Evolutionary conservation across 2,329 filamentous ascomycete genomes (phyloP), one percentile per base, ranked within the genome.

Genomic region (Xylariaceae sp.): DNA sequence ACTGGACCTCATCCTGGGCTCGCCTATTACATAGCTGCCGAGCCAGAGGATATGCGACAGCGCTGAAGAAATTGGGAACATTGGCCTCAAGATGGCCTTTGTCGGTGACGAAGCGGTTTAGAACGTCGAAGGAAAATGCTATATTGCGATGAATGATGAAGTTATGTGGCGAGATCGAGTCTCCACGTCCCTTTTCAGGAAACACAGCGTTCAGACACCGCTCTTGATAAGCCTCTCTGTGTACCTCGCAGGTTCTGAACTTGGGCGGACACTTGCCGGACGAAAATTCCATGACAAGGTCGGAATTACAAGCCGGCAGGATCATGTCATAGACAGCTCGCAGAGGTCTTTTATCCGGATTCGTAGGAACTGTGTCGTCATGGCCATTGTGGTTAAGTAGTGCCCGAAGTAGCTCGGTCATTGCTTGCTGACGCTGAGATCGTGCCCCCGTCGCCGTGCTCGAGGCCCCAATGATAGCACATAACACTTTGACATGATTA

Each of bases 401-500:
- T 6, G 38, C 16, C 8, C 32, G 9, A 29, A 43, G 40, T 19
- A 50, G 36, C 12, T 37, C 26, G 9, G 41, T 35, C 22, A 51
- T 30, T n/a, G 32, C 32, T 24, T 19, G 34, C 24, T 43, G 37
- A 11, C 44, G 38, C 1, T 13, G 12, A 0, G 16, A 12, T 8
- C 28, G 16, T 12, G 16, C 13, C 9, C 16, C 11, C 12, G 19
- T 31, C 30, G 16, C 24, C 8, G 11, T 38, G 26, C 30, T 34
- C 12, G 39, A 39, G 15, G 22, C 18, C 11, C 37, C 31, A 2
- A 52, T 37, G 19, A 31, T 16, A 3, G 19, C 34, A 24, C 42
- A 50, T 6, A 52, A n/a, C 15, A 19, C 17, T 9, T 34, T n/a
- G 13, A 52, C 38, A 4, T 52, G 45, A 28, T 29, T 15, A 19